phyloP scores from a whole-genome alignment of 2,329 filamentous ascomycete genomes.

The Aureobasidium sp. region DNA sequence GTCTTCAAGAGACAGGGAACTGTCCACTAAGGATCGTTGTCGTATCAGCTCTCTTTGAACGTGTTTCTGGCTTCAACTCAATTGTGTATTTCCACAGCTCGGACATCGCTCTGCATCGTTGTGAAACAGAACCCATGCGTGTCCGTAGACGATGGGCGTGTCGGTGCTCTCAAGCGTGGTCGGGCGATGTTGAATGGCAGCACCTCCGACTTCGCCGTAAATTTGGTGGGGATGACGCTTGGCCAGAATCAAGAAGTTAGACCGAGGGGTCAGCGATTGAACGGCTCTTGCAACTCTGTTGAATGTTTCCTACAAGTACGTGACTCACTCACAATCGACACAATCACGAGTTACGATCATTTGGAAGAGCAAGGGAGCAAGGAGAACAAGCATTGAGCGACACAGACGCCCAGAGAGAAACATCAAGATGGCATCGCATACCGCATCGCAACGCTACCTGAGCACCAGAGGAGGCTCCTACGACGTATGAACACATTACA shows the following conservation, averaged over 20 bases:
- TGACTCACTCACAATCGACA: background rate
- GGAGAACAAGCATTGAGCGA: background rate
- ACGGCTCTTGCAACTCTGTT: background rate
- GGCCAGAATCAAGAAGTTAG: constrained; percentile 6
- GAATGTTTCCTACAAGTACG: background rate
- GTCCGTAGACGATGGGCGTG: no score
- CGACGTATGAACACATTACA: constrained; percentile 39
- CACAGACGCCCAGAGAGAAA: background rate
- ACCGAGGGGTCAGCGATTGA: constrained; percentile 6
- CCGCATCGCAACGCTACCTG: constrained; percentile 52
- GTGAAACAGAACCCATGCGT: background rate
- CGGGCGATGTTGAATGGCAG: background rate
- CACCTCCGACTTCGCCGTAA: constrained; percentile 8
- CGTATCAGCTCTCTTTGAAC: background rate
- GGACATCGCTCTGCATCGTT: no score
- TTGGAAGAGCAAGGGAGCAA: background rate
- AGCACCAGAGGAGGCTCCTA: constrained; percentile 56
- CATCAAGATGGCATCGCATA: constrained; percentile 32
- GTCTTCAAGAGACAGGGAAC: no score
- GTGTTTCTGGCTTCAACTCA: background rate
- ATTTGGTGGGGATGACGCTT: constrained; percentile 7
- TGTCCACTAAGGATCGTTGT: background rate
- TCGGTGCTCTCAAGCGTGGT: background rate
- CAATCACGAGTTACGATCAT: background rate
- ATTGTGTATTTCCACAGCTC: background rate